phyloP scores from a whole-genome alignment of 2,329 filamentous ascomycete species.

The Xylariaceae sp. region DNA sequence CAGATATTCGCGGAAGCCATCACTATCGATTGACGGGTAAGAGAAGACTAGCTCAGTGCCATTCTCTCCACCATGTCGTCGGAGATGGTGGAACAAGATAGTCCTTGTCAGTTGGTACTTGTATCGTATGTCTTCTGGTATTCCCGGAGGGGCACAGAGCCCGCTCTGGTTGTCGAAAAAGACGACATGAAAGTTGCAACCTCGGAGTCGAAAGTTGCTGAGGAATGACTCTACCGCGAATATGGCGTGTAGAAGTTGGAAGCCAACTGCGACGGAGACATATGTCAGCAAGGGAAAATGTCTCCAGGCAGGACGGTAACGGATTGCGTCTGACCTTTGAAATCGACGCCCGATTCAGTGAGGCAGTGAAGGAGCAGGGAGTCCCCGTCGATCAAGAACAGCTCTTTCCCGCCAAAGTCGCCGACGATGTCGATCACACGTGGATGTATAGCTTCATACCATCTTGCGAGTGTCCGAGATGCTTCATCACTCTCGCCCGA shows the following conservation, averaged over 20 bases:
- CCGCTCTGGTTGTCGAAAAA: conserved; percentile 58
- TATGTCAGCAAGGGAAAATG: not conserved
- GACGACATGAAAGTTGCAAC: conserved; percentile 64
- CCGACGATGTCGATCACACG: conserved; percentile 60
- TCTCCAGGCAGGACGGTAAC: not conserved
- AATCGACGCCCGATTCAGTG: conserved; percentile 57
- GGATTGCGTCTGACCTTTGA: conserved; percentile 40
- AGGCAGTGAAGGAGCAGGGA: conserved; percentile 63
- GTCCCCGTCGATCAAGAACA: conserved; percentile 69
- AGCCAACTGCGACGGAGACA: conserved; percentile 26
- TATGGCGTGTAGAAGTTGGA: conserved; percentile 65
- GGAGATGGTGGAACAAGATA: conserved; percentile 59
- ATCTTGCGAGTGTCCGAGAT: conserved; percentile 5
- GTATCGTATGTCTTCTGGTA: conserved; percentile 23
- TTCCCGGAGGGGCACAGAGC: conserved; percentile 49
- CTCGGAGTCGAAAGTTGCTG: conserved; percentile 51
- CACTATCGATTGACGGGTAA: conserved; percentile 43
- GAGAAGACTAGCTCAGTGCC: conserved; percentile 35
- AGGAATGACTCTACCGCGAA: conserved; percentile 65
- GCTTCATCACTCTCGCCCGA: not conserved
- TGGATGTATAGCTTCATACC: conserved; percentile 22
- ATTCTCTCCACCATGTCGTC: conserved; percentile 12
- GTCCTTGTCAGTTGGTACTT: conserved; percentile 59
- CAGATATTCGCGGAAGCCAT: conserved; percentile 52
- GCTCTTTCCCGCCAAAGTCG: conserved; percentile 68